Conservation (phyloP, 306 rosid species). For the Astragalus membranaceus region DNA sequence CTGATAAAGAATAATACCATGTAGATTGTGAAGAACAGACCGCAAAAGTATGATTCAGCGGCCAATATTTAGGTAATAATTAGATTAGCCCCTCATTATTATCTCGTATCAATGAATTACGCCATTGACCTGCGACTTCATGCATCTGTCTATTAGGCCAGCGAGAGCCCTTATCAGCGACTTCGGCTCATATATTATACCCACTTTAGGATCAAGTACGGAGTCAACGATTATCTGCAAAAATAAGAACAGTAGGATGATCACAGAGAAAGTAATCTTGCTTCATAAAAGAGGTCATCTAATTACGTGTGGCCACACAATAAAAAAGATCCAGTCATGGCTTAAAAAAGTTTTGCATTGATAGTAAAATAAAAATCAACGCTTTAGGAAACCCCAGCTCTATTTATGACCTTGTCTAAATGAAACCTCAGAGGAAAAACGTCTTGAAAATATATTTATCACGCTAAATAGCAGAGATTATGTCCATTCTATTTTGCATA, state of each 20-base stretch:
- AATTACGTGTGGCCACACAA: neutral
- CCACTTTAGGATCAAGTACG: conserved; percentile 63
- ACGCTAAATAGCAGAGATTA: neutral
- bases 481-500: neutral
- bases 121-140: conserved; percentile 24
- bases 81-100: conserved; percentile 10
- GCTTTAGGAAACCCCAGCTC: neutral
- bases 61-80: conserved; percentile 9
- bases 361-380: neutral
- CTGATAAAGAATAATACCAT: neutral
- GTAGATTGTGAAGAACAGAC: conserved; percentile 21
- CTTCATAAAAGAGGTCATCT: neutral
- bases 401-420: conserved; percentile 1
- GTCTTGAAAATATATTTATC: neutral
- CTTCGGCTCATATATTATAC: conserved; percentile 66
- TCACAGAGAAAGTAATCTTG: neutral
- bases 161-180: conserved; percentile 65
- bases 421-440: neutral
- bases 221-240: conserved; percentile 72
- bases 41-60: neutral
- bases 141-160: conserved; percentile 40
- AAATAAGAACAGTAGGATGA: conserved; percentile 10
- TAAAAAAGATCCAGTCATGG: neutral
- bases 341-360: neutral
- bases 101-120: conserved; percentile 14